phyloP scores from a whole-genome alignment of 306 rosid species.

The Gleditsia sinensis region DNA sequence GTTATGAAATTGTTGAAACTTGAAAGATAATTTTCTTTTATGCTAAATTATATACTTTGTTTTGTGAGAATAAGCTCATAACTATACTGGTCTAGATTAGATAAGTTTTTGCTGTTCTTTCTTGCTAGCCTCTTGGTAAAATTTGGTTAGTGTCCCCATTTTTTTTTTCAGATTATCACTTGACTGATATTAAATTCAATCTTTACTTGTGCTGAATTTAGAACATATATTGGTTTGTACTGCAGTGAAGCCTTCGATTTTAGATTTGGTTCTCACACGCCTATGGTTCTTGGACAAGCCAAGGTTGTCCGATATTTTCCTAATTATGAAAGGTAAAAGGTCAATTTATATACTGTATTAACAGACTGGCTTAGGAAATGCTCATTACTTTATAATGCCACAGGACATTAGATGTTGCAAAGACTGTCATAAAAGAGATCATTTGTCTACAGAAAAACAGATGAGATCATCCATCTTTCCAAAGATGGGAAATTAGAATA shows the following conservation, averaged over 20 bases:
- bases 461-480: slow-evolving; percentile 70
- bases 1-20: slow-evolving; percentile 5
- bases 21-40: not conserved
- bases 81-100: not conserved
- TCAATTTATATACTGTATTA: slow-evolving; percentile 7
- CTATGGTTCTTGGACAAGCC: slow-evolving; percentile 96
- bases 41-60: slow-evolving; percentile 1
- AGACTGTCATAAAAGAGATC: slow-evolving; percentile 70
- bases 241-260: slow-evolving; percentile 82
- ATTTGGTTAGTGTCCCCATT: slow-evolving; percentile 11
- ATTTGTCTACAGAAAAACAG: slow-evolving; percentile 67
- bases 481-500: slow-evolving; percentile 73
- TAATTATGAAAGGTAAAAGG: slow-evolving; percentile 74
- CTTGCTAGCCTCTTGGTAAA: slow-evolving; percentile 8
- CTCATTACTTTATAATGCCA: slow-evolving; percentile 42
- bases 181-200: slow-evolving; percentile 22
- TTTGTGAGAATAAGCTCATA: slow-evolving; percentile 10
- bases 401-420: slow-evolving; percentile 79
- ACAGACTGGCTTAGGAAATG: slow-evolving; percentile 18
- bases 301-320: slow-evolving; percentile 88
- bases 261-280: slow-evolving; percentile 97
- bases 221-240: slow-evolving; percentile 19
- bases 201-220: slow-evolving; percentile 32
- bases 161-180: slow-evolving; percentile 23
- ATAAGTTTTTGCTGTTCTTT: slow-evolving; percentile 4